phyloP scores from a whole-genome alignment of 1,284 basidiomycete genomes.

The Mycocalia duriaeana region DNA sequence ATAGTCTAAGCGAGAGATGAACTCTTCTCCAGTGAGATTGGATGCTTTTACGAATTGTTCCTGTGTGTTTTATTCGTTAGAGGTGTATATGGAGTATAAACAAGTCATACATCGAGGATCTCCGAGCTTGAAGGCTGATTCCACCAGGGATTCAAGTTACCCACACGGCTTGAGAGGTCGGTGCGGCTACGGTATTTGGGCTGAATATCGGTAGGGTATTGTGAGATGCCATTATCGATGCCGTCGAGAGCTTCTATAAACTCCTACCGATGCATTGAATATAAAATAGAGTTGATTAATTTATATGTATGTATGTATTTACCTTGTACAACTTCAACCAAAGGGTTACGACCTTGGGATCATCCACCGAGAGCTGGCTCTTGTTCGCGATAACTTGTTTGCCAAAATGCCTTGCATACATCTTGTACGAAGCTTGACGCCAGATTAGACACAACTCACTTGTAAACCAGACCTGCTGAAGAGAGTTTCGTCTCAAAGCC shows the following conservation, averaged over 20 bases:
- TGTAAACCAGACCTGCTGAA: conserved; percentile 92
- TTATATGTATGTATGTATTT: conserved; percentile 3
- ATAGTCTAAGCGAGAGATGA: conserved; percentile 77
- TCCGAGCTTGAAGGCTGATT: conserved; percentile 67
- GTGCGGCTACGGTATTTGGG: conserved; percentile 74
- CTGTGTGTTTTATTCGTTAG: conserved; percentile 32
- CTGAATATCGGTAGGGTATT: conserved; percentile 59
- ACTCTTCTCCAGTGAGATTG: conserved; percentile 81
- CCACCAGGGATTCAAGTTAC: conserved; percentile 86
- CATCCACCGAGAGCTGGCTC: conserved; percentile 46
- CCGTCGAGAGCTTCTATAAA: conserved; percentile 95
- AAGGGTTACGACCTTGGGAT: conserved; percentile 66
- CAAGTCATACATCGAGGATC: conserved; percentile 57
- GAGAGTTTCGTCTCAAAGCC: conserved; percentile 87
- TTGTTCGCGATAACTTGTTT: conserved; percentile 77
- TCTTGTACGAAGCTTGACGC: not conserved
- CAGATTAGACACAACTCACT: conserved; percentile 48
- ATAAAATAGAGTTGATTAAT: conserved; percentile 1
- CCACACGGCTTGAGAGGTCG: conserved; percentile 80
- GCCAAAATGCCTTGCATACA: conserved; percentile 86
- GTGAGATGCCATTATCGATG: conserved; percentile 91
- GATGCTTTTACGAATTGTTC: conserved; percentile 79
- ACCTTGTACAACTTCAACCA: conserved; percentile 90
- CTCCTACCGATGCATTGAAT: too few species aligned
- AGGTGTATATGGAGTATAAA: not conserved